Percentiles rank a stretch among this genome's conserved stretches.
phyloP scores from a whole-genome alignment of 306 rosid genomes.

The Heteromeles arbutifolia region DNA sequence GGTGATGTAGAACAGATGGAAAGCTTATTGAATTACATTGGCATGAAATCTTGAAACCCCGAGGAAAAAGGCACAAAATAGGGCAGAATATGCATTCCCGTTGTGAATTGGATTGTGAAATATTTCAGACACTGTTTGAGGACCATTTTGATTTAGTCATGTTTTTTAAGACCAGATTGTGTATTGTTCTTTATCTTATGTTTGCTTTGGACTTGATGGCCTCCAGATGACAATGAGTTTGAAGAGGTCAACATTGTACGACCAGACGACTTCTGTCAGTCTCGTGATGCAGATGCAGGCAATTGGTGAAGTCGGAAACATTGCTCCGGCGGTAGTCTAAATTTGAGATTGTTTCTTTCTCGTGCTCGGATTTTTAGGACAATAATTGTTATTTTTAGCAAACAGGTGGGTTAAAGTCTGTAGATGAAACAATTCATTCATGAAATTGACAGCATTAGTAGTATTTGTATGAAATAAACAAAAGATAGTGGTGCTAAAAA shows the following conservation, averaged over 20 bases:
- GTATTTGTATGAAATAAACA: background rate
- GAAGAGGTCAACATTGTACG: conserved; percentile 68
- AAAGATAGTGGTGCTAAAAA: background rate
- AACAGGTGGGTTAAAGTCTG: background rate
- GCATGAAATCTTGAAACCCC: too few species aligned
- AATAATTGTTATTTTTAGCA: background rate
- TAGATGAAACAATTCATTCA: background rate
- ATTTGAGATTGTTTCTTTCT: background rate
- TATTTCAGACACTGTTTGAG: background rate
- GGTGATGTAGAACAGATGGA: too few species aligned
- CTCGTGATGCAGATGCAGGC: conserved; percentile 62
- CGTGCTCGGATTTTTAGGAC: background rate
- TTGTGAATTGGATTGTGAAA: too few species aligned
- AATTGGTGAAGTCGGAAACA: conserved; percentile 38
- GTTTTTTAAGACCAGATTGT: background rate
- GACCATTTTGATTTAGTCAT: background rate
- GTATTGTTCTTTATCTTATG: background rate
- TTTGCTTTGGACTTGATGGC: conserved; percentile 5
- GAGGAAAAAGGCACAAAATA: too few species aligned
- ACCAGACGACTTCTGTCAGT: conserved; percentile 60
- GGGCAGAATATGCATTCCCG: too few species aligned
- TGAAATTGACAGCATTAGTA: background rate
- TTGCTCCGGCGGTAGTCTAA: background rate
- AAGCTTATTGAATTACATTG: too few species aligned
- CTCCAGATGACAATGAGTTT: conserved; percentile 72